Conservation (phyloP, 306 rosid species). For the Rosa chinensis region DNA sequence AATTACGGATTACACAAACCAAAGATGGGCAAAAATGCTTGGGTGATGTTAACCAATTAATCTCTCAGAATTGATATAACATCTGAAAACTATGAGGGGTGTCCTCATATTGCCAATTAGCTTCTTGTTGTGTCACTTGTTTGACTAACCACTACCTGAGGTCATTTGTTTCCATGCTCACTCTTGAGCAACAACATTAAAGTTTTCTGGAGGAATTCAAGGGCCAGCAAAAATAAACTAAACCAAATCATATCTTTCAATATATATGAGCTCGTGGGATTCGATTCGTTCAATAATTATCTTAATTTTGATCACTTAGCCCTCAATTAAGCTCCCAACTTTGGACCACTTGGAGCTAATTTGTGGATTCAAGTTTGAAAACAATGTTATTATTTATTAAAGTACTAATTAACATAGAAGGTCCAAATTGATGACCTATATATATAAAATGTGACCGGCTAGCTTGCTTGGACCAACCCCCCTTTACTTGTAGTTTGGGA, state of each 20-base stretch:
- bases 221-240: not conserved
- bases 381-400: not conserved
- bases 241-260: not conserved
- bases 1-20: not conserved
- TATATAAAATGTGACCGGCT: not conserved
- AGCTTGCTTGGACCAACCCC: not conserved
- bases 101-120: slow-evolving; percentile 8
- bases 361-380: slow-evolving; percentile 6
- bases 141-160: slow-evolving; percentile 15
- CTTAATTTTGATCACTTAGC: not conserved
- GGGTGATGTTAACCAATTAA: not conserved
- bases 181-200: slow-evolving; percentile 1
- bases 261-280: slow-evolving; percentile 6
- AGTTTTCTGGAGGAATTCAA: slow-evolving; percentile 13
- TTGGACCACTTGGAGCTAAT: slow-evolving; percentile 15
- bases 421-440: not conserved
- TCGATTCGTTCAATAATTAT: not conserved
- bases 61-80: not conserved
- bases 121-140: not conserved
- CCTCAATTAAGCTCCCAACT: slow-evolving; percentile 14
- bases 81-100: not conserved
- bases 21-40: not conserved
- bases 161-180: slow-evolving; percentile 13
- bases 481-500: not conserved
- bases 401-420: not conserved